Base-by-base conservation (phyloP, 108 stramenopile species). In the Craspedostauros australis region DNA sequence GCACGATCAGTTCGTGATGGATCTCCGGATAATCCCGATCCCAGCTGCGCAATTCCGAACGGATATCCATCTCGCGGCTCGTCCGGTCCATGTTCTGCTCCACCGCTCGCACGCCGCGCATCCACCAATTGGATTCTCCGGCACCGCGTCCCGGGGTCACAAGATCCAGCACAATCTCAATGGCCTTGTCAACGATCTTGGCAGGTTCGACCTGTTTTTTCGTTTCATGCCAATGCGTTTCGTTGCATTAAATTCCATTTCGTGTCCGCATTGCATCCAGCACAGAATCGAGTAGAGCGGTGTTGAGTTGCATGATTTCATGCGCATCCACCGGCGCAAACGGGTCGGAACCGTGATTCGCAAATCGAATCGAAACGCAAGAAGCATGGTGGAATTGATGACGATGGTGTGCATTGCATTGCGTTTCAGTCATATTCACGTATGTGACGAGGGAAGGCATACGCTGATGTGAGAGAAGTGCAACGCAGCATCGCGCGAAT, bases 1-100 rank as follows among this genome's bases (percentile, higher is more conserved):
- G 69, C 0, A 91, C 80, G 34, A 91, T 63, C 39, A 91, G 42
- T 59, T 91, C 89, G 46, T 91, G 89, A 63, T 87, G 85, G 36
- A 91, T 67, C 46, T 76, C 80, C 9, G 88, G 88, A 60, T 77
- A 80, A 28, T 79, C 68, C 29, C 64, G 45, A 28, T 91, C 89
- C 89, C 89, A 91, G 14, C 69, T 31, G 14, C 85, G 64, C 28
- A 91, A 60, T 24, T 84, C 68, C 16, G 61, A 23, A 45, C 89
- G 68, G 19, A 86, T 71, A 32, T 91, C 85, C 31, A 87, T 38
- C 65, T 91, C 89, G 38, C 73, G 70, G 21, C 70, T 49, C 42
- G 79, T 40, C 15, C 71, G 60, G 47, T 76, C 67, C 5, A 68
- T 44, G n/a, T 33, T 29, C 43, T 66, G 67, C 60, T 83, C 69